These are phyloP conservation scores for Chenopodium quinoa DNA, from an alignment of 148 eudicot genomes.

Conservation along the genomic window DNA sequence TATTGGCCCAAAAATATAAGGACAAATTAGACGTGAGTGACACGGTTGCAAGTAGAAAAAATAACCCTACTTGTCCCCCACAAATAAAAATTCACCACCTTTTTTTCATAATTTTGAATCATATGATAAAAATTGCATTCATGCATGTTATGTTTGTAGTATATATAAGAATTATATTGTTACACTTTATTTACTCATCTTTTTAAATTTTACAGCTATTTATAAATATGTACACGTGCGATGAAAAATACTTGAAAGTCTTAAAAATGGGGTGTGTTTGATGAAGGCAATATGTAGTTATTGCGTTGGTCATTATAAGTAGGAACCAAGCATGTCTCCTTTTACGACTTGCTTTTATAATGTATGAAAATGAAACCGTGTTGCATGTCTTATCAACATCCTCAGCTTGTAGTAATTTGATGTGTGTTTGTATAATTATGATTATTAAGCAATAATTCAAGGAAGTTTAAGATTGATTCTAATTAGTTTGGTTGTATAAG, in stretches of 20 bases:
- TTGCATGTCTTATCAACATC: slow-evolving; percentile 4
- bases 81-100: background rate
- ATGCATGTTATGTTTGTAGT: background rate
- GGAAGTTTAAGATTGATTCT: background rate
- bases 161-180: background rate
- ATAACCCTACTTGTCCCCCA: slow-evolving; percentile 30
- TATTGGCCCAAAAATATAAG: slow-evolving; percentile 23
- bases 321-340: slow-evolving; percentile 12
- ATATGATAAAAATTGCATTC: background rate
- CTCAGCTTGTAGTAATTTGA: slow-evolving; percentile 9
- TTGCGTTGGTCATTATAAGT: slow-evolving; percentile 6
- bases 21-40: slow-evolving; percentile 31
- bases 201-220: background rate
- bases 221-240: slow-evolving; percentile 23
- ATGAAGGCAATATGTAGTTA: slow-evolving; percentile 14
- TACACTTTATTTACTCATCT: background rate
- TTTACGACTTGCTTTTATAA: background rate
- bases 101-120: background rate
- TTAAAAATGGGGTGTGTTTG: background rate
- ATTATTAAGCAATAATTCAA: background rate
- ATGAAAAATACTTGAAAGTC: slow-evolving; percentile 11
- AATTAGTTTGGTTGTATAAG: too few species aligned
- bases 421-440: background rate
- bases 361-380: background rate
- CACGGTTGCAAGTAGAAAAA: slow-evolving; percentile 45